phyloP scores from a whole-genome alignment of 1,284 basidiomycete species.

The Marasmius tenuissimus region DNA sequence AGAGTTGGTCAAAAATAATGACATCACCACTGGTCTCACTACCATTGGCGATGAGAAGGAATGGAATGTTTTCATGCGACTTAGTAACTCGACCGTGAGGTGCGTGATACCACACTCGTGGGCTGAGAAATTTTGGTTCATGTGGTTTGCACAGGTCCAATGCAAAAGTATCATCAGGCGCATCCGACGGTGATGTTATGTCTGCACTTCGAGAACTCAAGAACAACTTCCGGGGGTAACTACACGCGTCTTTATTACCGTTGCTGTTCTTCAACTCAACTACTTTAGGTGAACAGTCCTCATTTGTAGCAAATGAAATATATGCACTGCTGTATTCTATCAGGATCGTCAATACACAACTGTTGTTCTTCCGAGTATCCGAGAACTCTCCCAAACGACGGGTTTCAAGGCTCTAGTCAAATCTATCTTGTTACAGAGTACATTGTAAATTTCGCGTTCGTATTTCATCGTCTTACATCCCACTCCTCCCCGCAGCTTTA shows the following conservation, averaged over 20 bases:
- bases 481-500: constrained; percentile 49
- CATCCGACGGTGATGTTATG: constrained; percentile 65
- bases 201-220: constrained; percentile 77
- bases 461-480: constrained; percentile 30
- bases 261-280: neutral
- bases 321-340: neutral
- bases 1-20: constrained; percentile 50
- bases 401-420: too few relatives aligned
- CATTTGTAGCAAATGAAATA: neutral
- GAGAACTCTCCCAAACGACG: too few relatives aligned
- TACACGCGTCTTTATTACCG: neutral
- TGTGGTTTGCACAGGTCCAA: constrained; percentile 37
- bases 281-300: neutral
- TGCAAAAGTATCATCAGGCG: constrained; percentile 43
- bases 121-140: neutral
- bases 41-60: constrained; percentile 85
- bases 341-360: neutral
- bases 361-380: too few relatives aligned
- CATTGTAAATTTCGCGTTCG: too few relatives aligned
- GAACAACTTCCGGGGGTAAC: constrained; percentile 70
- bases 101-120: constrained; percentile 30
- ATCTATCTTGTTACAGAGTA: too few relatives aligned
- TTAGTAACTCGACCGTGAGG: constrained; percentile 58
- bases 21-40: constrained; percentile 72
- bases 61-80: constrained; percentile 85